A percentile compares a stretch with the other conserved stretches of the same genome.
Evolutionary conservation across 495 filamentous ascomycete species (phyloP).

Genomic region (Hypoxylon subgilvum): DNA sequence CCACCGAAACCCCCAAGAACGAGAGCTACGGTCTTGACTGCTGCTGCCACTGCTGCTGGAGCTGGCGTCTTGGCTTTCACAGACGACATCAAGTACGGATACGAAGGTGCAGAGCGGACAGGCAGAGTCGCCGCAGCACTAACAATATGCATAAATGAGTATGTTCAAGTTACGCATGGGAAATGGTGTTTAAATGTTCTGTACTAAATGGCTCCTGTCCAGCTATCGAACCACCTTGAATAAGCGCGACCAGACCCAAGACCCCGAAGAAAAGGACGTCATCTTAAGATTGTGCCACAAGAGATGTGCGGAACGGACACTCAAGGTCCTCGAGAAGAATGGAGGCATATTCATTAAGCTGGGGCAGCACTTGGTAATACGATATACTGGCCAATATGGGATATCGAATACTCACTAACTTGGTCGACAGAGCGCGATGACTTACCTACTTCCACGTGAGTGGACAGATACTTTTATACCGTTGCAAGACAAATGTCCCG

Average conservation of each 20-base stretch:
- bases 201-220: conserved; percentile 40
- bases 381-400: background rate
- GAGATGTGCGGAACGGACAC: conserved; percentile 83
- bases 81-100: conserved; percentile 74
- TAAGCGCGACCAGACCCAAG: conserved; percentile 61
- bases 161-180: conserved; percentile 49
- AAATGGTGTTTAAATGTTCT: conserved; percentile 52
- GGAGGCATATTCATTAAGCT: conserved; percentile 98
- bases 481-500: conserved; percentile 92
- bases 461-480: conserved; percentile 98
- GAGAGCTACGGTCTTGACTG: conserved; percentile 40
- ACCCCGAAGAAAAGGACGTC: conserved; percentile 65
- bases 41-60: conserved; percentile 61
- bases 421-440: conserved; percentile 75
- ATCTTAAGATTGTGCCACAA: conserved; percentile 87
- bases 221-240: conserved; percentile 87
- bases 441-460: conserved; percentile 89
- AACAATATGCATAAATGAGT: conserved; percentile 89
- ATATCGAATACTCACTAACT: conserved; percentile 23
- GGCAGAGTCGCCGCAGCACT: conserved; percentile 79
- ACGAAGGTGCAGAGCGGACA: conserved; percentile 75
- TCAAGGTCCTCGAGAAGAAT: conserved; percentile 88
- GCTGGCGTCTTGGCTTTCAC: conserved; percentile 68
- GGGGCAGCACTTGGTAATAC: conserved; percentile 80
- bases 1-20: conserved; percentile 19